phyloP scores from a whole-genome alignment of 768 basidiomycete genomes.

The Russula olivacea region DNA sequence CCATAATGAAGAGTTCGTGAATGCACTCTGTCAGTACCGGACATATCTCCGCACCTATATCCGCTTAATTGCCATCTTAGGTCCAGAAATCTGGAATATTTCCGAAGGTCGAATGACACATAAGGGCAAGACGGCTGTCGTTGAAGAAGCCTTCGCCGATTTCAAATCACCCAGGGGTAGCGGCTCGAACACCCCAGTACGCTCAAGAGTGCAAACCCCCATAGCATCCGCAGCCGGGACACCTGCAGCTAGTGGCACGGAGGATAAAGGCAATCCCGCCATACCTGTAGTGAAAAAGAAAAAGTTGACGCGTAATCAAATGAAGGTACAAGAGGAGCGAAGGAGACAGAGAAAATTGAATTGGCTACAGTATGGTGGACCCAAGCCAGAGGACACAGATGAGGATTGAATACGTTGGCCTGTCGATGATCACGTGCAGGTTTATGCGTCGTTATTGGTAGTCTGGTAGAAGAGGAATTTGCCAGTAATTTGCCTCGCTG shows the following conservation, averaged over 20 bases:
- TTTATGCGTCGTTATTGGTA: constrained; percentile 3
- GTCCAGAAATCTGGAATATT: constrained; percentile 93
- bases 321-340: constrained; percentile 86
- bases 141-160: constrained; percentile 80
- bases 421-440: constrained; percentile 2
- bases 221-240: constrained; percentile 65
- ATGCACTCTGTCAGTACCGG: constrained; percentile 61
- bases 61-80: constrained; percentile 35
- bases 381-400: constrained; percentile 79
- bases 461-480: constrained; percentile 11
- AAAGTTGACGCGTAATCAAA: constrained; percentile 82
- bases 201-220: constrained; percentile 67
- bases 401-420: constrained; percentile 26
- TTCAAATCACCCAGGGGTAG: constrained; percentile 64
- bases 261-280: constrained; percentile 45
- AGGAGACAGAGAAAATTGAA: constrained; percentile 69
- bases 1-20: constrained; percentile 87
- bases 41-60: constrained; percentile 26
- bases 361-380: constrained; percentile 81
- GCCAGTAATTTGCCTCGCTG: constrained; percentile 13
- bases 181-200: constrained; percentile 61
- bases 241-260: constrained; percentile 72
- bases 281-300: constrained; percentile 71
- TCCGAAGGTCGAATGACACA: constrained; percentile 79
- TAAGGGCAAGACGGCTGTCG: constrained; percentile 79